Conservation (phyloP, 805 yeast species). For the Candida arabinofermentans region DNA sequence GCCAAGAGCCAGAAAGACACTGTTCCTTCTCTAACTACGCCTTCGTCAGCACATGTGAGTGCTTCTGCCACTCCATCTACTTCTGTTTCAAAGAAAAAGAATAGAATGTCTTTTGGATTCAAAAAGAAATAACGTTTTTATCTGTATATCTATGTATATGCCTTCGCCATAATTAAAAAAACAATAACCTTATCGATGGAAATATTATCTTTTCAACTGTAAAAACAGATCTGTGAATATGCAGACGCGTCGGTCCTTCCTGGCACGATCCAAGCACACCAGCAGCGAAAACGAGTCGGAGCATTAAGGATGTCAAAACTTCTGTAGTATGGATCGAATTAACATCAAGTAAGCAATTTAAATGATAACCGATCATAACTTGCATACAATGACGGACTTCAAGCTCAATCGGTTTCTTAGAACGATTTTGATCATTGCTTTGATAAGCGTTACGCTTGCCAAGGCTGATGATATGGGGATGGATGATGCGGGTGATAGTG, state of each 20-base stretch:
- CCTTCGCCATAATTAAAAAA: background rate
- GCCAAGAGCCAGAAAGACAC: too few species aligned
- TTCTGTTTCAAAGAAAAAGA: slow-evolving; percentile 14
- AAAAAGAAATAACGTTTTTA: slow-evolving; percentile 8
- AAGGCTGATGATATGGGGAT: background rate
- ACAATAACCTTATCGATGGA: background rate
- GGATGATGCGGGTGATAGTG: background rate
- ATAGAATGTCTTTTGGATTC: slow-evolving; percentile 18
- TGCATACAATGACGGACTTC: background rate
- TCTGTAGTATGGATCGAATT: too few species aligned
- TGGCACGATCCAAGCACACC: too few species aligned
- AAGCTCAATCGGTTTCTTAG: background rate
- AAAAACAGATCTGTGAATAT: too few species aligned
- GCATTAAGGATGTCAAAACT: too few species aligned
- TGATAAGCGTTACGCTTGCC: too few species aligned
- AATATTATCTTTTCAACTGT: too few species aligned
- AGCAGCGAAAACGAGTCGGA: too few species aligned
- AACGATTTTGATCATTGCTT: too few species aligned
- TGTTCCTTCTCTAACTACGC: background rate
- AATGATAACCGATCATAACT: too few species aligned
- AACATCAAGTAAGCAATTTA: background rate
- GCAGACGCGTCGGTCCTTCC: background rate
- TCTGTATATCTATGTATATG: background rate
- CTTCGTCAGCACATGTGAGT: background rate
- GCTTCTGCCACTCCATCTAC: slow-evolving; percentile 1